phyloP scores from a whole-genome alignment of 1,284 basidiomycete species.

The Apiotrichum veenhuisii region DNA sequence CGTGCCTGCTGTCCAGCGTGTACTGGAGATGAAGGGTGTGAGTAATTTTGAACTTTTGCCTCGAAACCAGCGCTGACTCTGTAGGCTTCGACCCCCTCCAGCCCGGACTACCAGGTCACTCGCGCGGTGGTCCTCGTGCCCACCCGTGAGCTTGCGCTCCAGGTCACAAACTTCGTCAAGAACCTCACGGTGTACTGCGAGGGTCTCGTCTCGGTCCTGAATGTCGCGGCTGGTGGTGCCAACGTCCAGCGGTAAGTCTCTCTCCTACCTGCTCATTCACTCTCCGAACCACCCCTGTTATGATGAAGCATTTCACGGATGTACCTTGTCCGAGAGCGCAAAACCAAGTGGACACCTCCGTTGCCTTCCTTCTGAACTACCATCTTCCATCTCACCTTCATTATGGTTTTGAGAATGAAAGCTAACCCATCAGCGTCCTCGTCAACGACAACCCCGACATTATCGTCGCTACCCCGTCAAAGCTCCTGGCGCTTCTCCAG shows the following conservation, averaged over 20 bases:
- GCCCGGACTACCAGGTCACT: conserved; percentile 56
- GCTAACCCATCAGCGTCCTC: conserved; percentile 54
- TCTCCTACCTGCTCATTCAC: not conserved
- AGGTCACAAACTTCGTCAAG: conserved; percentile 72
- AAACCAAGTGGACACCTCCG: conserved; percentile 50
- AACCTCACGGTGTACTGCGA: conserved; percentile 71
- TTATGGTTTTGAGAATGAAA: not conserved
- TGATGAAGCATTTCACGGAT: conserved; percentile 50
- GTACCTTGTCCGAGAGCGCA: conserved; percentile 50
- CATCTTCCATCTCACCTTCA: not conserved
- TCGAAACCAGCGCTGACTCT: not conserved
- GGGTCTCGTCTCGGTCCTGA: conserved; percentile 67
- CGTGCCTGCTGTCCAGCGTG: conserved; percentile 84
- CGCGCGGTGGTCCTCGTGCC: conserved; percentile 86
- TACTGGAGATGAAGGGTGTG: conserved; percentile 74
- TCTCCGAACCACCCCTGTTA: conserved; percentile 10
- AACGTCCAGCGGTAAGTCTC: conserved; percentile 68
- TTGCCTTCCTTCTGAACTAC: conserved; percentile 50
- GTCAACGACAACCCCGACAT: conserved; percentile 91
- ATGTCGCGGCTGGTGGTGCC: conserved; percentile 71
- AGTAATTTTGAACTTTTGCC: conserved; percentile 39
- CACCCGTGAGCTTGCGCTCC: conserved; percentile 87
- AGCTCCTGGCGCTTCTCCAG: conserved; percentile 72
- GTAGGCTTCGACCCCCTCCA: conserved; percentile 23
- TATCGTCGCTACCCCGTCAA: conserved; percentile 85